These are phyloP conservation scores for Kwoniella dejecticola DNA, from an alignment of 768 basidiomycete genomes.

Conservation along the genomic window DNA sequence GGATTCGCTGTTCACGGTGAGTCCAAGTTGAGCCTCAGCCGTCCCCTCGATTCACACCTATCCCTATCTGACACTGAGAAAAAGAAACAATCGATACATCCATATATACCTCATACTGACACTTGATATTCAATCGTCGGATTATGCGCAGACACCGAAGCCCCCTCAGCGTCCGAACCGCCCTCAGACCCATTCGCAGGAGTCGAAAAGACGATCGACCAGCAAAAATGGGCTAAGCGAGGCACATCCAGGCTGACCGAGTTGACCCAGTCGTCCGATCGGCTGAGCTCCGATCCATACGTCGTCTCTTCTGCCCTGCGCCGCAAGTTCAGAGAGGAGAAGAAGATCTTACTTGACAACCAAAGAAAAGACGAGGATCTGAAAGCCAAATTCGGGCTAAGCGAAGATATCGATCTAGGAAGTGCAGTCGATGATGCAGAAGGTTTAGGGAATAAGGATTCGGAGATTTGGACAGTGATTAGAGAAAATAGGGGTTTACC, in stretches of 20 bases:
- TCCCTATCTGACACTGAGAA: too few relatives aligned
- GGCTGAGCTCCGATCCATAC: slow-evolving; percentile 84
- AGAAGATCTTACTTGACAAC: slow-evolving; percentile 73
- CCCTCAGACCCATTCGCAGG: slow-evolving; percentile 82
- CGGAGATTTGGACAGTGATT: slow-evolving; percentile 63
- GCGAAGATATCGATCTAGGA: slow-evolving; percentile 60
- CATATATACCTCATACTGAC: too few relatives aligned
- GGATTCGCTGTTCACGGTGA: slow-evolving; percentile 84
- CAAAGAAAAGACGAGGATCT: slow-evolving; percentile 70
- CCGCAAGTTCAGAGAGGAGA: slow-evolving; percentile 81
- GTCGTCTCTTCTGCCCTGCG: slow-evolving; percentile 71
- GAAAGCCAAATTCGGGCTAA: slow-evolving; percentile 75
- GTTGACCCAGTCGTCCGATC: slow-evolving; percentile 73
- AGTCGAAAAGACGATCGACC: slow-evolving; percentile 84
- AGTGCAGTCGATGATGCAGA: slow-evolving; percentile 57
- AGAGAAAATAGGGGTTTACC: slow-evolving; percentile 61
- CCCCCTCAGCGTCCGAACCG: slow-evolving; percentile 58
- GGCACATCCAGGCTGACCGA: slow-evolving; percentile 79
- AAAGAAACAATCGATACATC: too few relatives aligned
- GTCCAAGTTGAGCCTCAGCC: slow-evolving; percentile 12
- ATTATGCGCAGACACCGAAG: slow-evolving; percentile 67
- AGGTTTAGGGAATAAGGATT: slow-evolving; percentile 63
- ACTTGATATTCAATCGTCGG: not conserved
- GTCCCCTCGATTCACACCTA: too few relatives aligned
- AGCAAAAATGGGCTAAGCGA: slow-evolving; percentile 70